Evolutionary conservation across 306 rosid species (phyloP), one percentile per base, ranked within the genome.

Genomic region (Dalbergia cochinchinensis): DNA sequence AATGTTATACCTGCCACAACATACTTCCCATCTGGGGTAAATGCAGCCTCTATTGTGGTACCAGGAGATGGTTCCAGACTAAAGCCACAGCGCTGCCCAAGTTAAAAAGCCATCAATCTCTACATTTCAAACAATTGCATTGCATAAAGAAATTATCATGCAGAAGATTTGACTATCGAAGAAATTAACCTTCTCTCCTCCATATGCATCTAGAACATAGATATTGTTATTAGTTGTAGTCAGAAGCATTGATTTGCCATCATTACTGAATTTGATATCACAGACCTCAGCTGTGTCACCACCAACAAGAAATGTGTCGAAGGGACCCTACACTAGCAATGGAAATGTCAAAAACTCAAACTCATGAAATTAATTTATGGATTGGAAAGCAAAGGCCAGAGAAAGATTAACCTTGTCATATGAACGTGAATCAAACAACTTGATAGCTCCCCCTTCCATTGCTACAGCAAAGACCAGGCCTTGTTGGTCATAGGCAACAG

Each of bases 371-470:
- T 54, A 54, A 54, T 54, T 54, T n/a, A 50, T n/a, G 5, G 57
- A 50, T 15, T 11, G 60, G 16, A 54, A 75, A 83, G 34, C 34
- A 63, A 58, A 41, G 50, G 35, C 55, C 31, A 81, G 39, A 62
- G 78, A 65, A 71, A 71, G 48, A 64, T 20, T 48, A 77, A 94
- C 99, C 99, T 92, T 95, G 88, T 95, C 99, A 73, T 91, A 92
- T 7, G 98, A 95, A 48, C 97, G 99, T 69, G 98, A 95, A 83
- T 95, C 99, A 20, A 95, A 95, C 86, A 95, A 80, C 82, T 92
- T 95, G 76, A 95, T 92, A 62, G 99, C 99, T 65, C 99, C 99
- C 61, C 97, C 99, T 92, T 95, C 99, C 99, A 95, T 95, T 78
- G 99, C 99, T 74, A 95, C 99, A 35, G 99, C 97, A 79, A 95